Evolutionary conservation across 2,329 filamentous ascomycete genomes (phyloP), one percentile per base, ranked within the genome.

Genomic region (Cladophialophora immunda): DNA sequence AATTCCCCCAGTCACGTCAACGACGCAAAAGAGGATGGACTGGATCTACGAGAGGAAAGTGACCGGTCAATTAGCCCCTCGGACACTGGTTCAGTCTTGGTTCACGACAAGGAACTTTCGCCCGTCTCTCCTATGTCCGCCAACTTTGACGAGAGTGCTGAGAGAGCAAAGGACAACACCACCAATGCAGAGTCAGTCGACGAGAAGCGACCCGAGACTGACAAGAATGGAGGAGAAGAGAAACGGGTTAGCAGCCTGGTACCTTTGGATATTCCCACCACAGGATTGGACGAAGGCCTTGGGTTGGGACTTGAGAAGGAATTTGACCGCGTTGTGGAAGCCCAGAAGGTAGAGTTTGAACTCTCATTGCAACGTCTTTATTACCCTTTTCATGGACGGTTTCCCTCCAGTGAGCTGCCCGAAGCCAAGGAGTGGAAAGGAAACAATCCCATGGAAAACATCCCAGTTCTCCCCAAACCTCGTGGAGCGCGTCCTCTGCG

Each of bases 271-370:
- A 86, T 97, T 70, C 92, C 93, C 7, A 89, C 92, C 75, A 89
- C 93, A 70, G 81, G 83, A 36, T 82, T 83, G 56, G 83, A 87
- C 55, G 93, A 94, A 68, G 78, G 78, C 75, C 85, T 95, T 63
- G 92, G 92, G 68, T 89, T 97, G 70, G 94, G 93, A 70, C 86
- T 98, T 54, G 93, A 97, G 75, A 88, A 92, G 74, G 95, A 97
- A 77, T 97, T 98, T 79, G 93, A 98, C 75, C 88, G 94, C 68
- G 92, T 98, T 64, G 96, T 98, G 74, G 93, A 97, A 82, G 87
- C 90, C 77, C 94, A 97, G 91, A 98, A 98, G 93, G 94, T 97
- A 86, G 83, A 84, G 81, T 87, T 85, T 78, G 75, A 81, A 68
- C 76, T 78, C 72, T 79, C 81, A 73, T 77, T 81, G 74, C 78